Conservation (phyloP, 306 rosid species). For the Lathyrus tuberosus region DNA sequence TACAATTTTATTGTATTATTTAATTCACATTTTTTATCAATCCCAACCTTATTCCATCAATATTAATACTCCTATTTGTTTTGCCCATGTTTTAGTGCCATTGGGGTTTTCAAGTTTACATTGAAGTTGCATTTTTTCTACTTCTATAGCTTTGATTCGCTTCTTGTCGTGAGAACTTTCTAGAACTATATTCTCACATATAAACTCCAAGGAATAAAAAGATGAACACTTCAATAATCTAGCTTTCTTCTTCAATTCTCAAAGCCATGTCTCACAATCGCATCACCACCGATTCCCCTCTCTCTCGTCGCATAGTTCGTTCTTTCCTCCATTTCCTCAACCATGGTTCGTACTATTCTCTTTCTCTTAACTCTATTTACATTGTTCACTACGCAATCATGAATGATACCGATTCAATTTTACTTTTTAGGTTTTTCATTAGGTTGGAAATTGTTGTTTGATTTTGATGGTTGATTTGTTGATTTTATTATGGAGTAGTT, state of each 20-base stretch:
- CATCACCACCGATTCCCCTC: conserved; percentile 63
- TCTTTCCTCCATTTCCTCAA: conserved; percentile 72
- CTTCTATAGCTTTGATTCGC: not conserved
- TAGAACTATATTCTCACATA: conserved; percentile 16
- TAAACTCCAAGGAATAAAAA: not conserved
- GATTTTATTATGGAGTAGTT: conserved; percentile 51
- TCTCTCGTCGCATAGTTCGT: conserved; percentile 83
- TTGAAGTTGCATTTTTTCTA: not conserved
- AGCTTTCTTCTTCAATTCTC: conserved; percentile 15
- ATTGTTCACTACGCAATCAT: too few species aligned
- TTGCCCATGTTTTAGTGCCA: too few species aligned
- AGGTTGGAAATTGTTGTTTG: not conserved
- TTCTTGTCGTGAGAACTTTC: conserved; percentile 31
- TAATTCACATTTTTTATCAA: too few species aligned
- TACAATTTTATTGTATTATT: too few species aligned
- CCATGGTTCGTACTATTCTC: conserved; percentile 47
- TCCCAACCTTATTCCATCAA: too few species aligned
- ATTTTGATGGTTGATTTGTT: not conserved
- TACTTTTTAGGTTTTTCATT: conserved; percentile 11
- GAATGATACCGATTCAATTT: not conserved
- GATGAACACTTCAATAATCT: conserved; percentile 33
- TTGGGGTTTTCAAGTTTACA: too few species aligned
- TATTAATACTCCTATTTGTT: too few species aligned
- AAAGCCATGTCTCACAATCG: conserved; percentile 43
- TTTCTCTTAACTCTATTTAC: not conserved